Evolutionary conservation across 257 asterid genomes (phyloP).

Genomic region (Plantago ovata): DNA sequence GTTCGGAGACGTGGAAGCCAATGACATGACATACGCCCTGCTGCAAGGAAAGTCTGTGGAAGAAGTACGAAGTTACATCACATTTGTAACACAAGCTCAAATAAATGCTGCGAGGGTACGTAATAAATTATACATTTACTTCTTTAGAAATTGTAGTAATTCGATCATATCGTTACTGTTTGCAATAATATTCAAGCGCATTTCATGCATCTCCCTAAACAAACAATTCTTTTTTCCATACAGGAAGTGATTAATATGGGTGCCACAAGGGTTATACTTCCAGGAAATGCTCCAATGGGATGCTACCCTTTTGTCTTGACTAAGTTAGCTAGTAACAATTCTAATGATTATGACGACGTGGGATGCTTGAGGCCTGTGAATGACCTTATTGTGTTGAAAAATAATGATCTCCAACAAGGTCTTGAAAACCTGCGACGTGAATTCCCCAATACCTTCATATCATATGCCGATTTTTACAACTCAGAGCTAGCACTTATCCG

Average conservation of each 20-base stretch:
- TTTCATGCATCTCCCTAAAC: too few relatives aligned
- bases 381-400: background rate
- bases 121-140: too few relatives aligned
- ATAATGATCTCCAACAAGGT: background rate
- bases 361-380: conserved; percentile 15
- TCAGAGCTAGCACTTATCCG: background rate
- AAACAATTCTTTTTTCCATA: background rate
- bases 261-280: conserved; percentile 12
- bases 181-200: too few relatives aligned
- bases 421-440: background rate
- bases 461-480: background rate
- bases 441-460: background rate
- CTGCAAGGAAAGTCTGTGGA: background rate
- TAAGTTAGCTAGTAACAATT: background rate
- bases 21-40: background rate
- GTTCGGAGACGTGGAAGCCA: background rate
- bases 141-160: too few relatives aligned
- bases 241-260: conserved; percentile 20
- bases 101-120: conserved; percentile 1
- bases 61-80: background rate
- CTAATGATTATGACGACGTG: background rate
- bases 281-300: conserved; percentile 17
- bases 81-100: conserved; percentile 3
- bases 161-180: too few relatives aligned
- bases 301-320: conserved; percentile 5